Evolutionary conservation across 1,284 basidiomycete species (phyloP), one percentile per base, ranked within the genome.

Genomic region (Ceratobasidium theobromae): DNA sequence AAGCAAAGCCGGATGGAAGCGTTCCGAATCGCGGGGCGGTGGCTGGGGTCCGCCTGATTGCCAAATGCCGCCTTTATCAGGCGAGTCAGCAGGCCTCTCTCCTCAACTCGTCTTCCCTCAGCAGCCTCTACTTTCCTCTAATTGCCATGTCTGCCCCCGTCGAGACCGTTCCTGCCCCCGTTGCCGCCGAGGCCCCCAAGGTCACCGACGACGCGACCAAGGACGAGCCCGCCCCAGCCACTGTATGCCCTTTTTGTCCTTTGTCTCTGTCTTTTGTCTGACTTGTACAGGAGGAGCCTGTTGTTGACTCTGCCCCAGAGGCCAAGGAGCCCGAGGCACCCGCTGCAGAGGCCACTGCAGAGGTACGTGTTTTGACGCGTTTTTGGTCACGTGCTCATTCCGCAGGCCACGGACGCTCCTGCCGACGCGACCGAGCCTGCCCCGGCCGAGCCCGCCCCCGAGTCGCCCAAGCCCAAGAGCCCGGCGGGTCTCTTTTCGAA

Each of bases 401-500:
- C 2, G 18, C 41, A 58, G 55, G 18, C 28, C 16, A 6, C 55
- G n/a, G 55, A 58, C 27, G 28, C 55, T 33, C 11, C 76, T 51
- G 70, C 78, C 60, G 78, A 80, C 23, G 78, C 55, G 12, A 46
- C 68, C 33, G 53, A 60, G 38, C 66, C 45, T 51, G 70, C 75
- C 49, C 69, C 43, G 21, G 30, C 52, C 33, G 65, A 55, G 49
- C 40, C 58, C 35, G 52, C 66, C 5, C 57, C 55, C 66, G 58
- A 64, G 35, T 45, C 66, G 18, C 40, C 67, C 41, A 60, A 68
- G 54, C 53, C 65, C 18, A 57, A 53, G 53, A 60, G 87, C 78
- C 89, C 89, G n/a, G n/a, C n/a, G n/a, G 76, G 82, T 58, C 70
- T 91, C 68, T 78, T 91, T 58, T 73, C 83, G 70, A 91, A 87